These are phyloP conservation scores for Naganishia onofrii DNA, from an alignment of 768 basidiomycete species.

Conservation along the genomic window DNA sequence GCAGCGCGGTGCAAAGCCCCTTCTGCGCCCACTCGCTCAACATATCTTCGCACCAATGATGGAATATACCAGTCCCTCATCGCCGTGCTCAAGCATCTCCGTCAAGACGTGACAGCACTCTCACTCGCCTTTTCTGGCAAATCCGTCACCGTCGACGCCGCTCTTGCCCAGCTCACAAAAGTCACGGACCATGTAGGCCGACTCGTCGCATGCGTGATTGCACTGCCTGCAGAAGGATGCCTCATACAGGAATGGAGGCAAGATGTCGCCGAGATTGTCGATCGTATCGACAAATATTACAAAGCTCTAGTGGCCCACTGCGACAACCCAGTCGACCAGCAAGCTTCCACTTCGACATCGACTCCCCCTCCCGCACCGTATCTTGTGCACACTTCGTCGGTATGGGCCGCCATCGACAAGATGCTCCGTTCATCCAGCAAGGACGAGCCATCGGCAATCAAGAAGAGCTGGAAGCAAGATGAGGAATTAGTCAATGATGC, in stretches of 20 bases:
- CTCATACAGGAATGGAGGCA: conserved; percentile 27
- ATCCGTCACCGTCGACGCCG: conserved; percentile 20
- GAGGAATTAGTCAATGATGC: conserved; percentile 27
- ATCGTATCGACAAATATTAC: conserved; percentile 10
- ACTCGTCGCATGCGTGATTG: conserved; percentile 25
- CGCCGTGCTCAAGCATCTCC: conserved; percentile 29
- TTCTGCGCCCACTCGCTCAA: not conserved
- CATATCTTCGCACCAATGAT: not conserved
- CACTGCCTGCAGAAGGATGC: conserved; percentile 10
- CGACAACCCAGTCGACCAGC: not conserved
- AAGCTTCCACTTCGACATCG: conserved; percentile 17
- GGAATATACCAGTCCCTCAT: conserved; percentile 21
- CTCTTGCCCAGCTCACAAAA: conserved; percentile 14
- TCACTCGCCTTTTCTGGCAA: conserved; percentile 32
- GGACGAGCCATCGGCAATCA: conserved; percentile 20
- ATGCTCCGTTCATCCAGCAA: conserved; percentile 16
- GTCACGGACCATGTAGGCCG: conserved; percentile 13
- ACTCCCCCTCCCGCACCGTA: conserved; percentile 22
- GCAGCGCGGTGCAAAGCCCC: conserved; percentile 9
- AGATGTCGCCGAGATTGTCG: conserved; percentile 20
- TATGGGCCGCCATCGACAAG: conserved; percentile 30
- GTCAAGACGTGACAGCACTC: conserved; percentile 29
- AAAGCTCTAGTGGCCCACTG: conserved; percentile 7
- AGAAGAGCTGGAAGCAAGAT: conserved; percentile 29
- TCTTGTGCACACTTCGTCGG: conserved; percentile 26